Evolutionary conservation across 73 alveolate genomes (phyloP).

Genomic region (Uronychia setigera): DNA sequence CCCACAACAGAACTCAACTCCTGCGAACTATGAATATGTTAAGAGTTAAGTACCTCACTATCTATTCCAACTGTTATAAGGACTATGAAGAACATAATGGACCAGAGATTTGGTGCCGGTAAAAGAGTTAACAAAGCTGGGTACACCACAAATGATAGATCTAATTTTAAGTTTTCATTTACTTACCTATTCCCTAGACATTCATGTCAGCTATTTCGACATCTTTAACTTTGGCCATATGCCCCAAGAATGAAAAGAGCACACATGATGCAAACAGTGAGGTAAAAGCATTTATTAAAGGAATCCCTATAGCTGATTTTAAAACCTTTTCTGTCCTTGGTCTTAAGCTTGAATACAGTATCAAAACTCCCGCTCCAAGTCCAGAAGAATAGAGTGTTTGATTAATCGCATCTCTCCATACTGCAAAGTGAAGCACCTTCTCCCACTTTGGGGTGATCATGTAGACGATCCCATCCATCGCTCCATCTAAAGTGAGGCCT

Average conservation of each 20-base stretch:
- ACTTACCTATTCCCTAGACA: slow-evolving; percentile 27
- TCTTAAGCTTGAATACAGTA: slow-evolving; percentile 51
- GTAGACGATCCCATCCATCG: slow-evolving; percentile 45
- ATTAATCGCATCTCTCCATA: slow-evolving; percentile 74
- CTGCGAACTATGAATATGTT: background rate
- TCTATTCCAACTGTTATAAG: slow-evolving; percentile 17
- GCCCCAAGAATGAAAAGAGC: slow-evolving; percentile 63
- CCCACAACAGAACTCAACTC: background rate
- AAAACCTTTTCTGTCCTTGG: slow-evolving; percentile 25
- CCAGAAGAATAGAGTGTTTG: slow-evolving; percentile 48
- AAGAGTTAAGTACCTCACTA: slow-evolving; percentile 12
- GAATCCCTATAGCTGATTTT: slow-evolving; percentile 39
- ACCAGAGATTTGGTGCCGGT: slow-evolving; percentile 61
- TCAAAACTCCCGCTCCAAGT: slow-evolving; percentile 48
- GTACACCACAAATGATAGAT: slow-evolving; percentile 67
- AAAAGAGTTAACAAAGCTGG: slow-evolving; percentile 57
- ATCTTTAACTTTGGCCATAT: slow-evolving; percentile 22
- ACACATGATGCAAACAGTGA: slow-evolving; percentile 62
- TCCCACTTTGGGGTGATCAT: slow-evolving; percentile 55
- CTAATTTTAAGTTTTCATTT: too few relatives aligned
- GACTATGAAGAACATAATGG: slow-evolving; percentile 50
- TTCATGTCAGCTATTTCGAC: slow-evolving; percentile 51
- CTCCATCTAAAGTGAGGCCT: slow-evolving; percentile 67
- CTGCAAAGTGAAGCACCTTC: slow-evolving; percentile 35
- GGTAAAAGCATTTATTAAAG: slow-evolving; percentile 55